Base-by-base conservation (phyloP, 1,139 yeast genomes). In the Candida dubliniensis region DNA sequence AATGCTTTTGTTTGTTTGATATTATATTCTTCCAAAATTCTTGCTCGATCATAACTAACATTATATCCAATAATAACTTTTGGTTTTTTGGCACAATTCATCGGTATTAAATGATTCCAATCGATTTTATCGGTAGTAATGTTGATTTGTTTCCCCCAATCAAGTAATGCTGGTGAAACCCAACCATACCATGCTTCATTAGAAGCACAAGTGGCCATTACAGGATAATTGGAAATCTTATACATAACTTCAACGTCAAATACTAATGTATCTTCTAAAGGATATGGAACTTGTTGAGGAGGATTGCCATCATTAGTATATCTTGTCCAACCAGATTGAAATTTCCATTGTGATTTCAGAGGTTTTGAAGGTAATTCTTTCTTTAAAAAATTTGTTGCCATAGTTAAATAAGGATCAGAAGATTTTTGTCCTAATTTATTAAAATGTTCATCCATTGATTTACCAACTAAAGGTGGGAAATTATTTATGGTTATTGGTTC, bases 211-310 rank as follows among this genome's bases (percentile, higher is more conserved):
- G 89, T 81, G 1, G 96, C 96, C 64, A 95, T 60, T 0, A 87
- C 82, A 0, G 98, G 83, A 60, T 81, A 90, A 8, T 77, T 79
- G 0, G 95, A 80, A 1, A 79, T 61, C 51, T 88, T 84, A 66
- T 89, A 91, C 59, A 91, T 60, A 0, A 86, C 89, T 61, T 95
- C 99, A 7, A 88, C 93, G 63, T 95, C 99, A 61, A 93, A 93
- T 0, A 87, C 91, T 18, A 91, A 60, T 5, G 79, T 81, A 32
- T 78, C 81, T 45, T 82, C 83, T 24, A 64, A 53, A 0, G 99
- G 99, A 55, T 65, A 82, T 0, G 71, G 74, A 0, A 95, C 98
- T 0, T 63, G 50, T 34, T 66, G 64, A 0, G 23, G 23, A 18
- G 96, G 93, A 0, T 57, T 53, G 47, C 65, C 56, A 1, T 80